phyloP scores from a whole-genome alignment of 2,329 filamentous ascomycete genomes.

The Periconia digitata region DNA sequence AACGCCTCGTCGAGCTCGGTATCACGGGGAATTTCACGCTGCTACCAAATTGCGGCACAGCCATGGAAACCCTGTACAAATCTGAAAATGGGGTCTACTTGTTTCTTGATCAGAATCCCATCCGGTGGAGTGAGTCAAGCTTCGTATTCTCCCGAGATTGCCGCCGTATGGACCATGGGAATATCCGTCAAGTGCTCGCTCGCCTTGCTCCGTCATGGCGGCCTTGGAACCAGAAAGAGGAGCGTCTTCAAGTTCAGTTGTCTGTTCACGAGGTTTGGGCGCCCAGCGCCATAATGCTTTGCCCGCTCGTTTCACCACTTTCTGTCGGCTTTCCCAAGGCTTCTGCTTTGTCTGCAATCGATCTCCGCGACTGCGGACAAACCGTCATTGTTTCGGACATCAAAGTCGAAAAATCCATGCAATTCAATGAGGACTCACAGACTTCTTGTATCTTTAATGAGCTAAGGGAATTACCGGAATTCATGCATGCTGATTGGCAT shows the following conservation, averaged over 20 bases:
- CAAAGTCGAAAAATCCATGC: conserved; percentile 6
- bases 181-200: conserved; percentile 50
- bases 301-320: conserved; percentile 2
- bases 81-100: conserved; percentile 51
- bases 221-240: conserved; percentile 25
- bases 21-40: conserved; percentile 55
- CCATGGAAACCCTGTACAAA: conserved; percentile 58
- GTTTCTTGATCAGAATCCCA: conserved; percentile 59
- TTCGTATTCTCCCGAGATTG: conserved; percentile 61
- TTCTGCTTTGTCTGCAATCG: neutral
- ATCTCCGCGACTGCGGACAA: conserved; percentile 16
- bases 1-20: conserved; percentile 26
- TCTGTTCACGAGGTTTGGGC: conserved; percentile 16
- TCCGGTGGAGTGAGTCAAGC: conserved; percentile 52
- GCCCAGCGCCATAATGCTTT: conserved; percentile 5
- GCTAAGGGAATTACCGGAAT: conserved; percentile 15
- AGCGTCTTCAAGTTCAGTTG: conserved; percentile 2
- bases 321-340: conserved; percentile 6
- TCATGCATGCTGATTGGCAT: conserved; percentile 31
- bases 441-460: conserved; percentile 27
- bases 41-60: conserved; percentile 60
- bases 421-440: conserved; percentile 5
- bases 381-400: conserved; percentile 24
- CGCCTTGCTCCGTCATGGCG: conserved; percentile 42
- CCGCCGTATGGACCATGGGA: conserved; percentile 49